These are phyloP conservation scores for Colletotrichum trifolii DNA, from an alignment of 2,329 filamentous ascomycete species.

Conservation along the genomic window DNA sequence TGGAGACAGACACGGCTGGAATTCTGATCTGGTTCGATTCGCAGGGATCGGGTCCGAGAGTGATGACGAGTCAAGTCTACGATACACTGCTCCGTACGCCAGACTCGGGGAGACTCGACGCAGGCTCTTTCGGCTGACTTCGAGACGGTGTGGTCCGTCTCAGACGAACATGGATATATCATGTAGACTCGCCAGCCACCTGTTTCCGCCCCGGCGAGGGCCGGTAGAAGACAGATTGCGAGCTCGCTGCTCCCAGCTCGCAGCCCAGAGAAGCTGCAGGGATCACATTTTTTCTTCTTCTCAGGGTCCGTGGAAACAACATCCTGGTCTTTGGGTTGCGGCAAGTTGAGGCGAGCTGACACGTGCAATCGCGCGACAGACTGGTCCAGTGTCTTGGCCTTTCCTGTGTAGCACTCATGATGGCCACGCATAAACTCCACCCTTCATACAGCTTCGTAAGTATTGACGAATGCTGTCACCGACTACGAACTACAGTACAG, in stretches of 20 bases:
- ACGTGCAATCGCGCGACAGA: slow-evolving; percentile 19
- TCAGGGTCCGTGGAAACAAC: not conserved
- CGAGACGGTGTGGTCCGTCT: slow-evolving; percentile 14
- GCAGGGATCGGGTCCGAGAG: slow-evolving; percentile 19
- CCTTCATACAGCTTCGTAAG: slow-evolving; percentile 4
- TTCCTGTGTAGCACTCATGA: not conserved
- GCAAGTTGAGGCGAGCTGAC: slow-evolving; percentile 27
- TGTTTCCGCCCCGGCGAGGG: slow-evolving; percentile 19
- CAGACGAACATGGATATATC: slow-evolving; percentile 31
- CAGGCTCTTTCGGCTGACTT: no score
- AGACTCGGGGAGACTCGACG: no score
- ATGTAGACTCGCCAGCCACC: slow-evolving; percentile 10
- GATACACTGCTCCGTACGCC: no score
- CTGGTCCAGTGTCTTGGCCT: slow-evolving; percentile 11
- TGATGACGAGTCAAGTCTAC: slow-evolving; percentile 28
- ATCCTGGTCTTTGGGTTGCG: slow-evolving; percentile 6
- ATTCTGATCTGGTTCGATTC: slow-evolving; percentile 18
- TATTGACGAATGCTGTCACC: slow-evolving; percentile 3
- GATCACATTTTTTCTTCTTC: not conserved
- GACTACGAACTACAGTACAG: not conserved
- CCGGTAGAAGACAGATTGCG: slow-evolving; percentile 17
- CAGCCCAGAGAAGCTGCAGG: no score
- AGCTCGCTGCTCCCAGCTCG: no score
- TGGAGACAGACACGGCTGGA: not conserved
- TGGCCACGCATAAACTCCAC: slow-evolving; percentile 12